A percentile compares a stretch with the other conserved stretches of the same genome.
These are phyloP conservation scores for Prunus persica DNA, from an alignment of 306 rosid genomes.

Conservation along the genomic window Prunus_persica_NCBIv2 NC_034014.1:2744001-2744500, in stretches of 20 bases:
- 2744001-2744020: constrained; percentile 21
- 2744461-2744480: too few relatives aligned
- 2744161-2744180: too few relatives aligned
- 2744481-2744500: too few relatives aligned
- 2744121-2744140: background rate
- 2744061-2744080: background rate
- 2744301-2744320: background rate
- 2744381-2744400: background rate
- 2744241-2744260: too few relatives aligned
- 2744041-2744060: background rate
- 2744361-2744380: background rate
- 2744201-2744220: too few relatives aligned
- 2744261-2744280: background rate
- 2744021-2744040: constrained; percentile 1
- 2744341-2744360: background rate
- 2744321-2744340: background rate
- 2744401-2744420: background rate
- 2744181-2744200: too few relatives aligned
- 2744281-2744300: background rate
- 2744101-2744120: too few relatives aligned
- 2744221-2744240: too few relatives aligned
- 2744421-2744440: background rate
- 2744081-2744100: background rate
- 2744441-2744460: background rate
- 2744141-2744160: background rate